Evolutionary conservation across 768 basidiomycete genomes (phyloP), one percentile per base, ranked within the genome.

Genomic region (Termitomyces sp.): DNA sequence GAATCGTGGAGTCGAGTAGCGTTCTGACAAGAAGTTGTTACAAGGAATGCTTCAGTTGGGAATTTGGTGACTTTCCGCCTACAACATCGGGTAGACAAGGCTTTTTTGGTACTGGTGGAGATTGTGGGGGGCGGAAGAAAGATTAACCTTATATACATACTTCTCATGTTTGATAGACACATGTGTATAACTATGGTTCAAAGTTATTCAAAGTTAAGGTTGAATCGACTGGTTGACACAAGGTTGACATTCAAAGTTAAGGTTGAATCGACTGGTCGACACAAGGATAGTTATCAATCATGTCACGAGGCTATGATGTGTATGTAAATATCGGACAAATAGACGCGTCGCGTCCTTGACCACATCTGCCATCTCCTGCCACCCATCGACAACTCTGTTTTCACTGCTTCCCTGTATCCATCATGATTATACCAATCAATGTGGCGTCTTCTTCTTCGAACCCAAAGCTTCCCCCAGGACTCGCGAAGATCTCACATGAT

Each of bases 401-500:
- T 16, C 3, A 7, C n/a, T 44, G 16, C 39, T 44, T 47, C 50
- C 10, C 18, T 10, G 15, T 16, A 15, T 16, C 32, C 43, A 33
- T 35, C 60, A 91, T 91, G 89, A 79, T 89, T 51, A 82, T 91
- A 64, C 80, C 88, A 18, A 73, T 92, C 52, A 75, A 70, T 29
- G 72, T 84, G 49, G 58, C 46, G 1, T 70, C 74, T 9, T 62
- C 74, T 0, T 60, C 66, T 22, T 59, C 66, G 7, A 69, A 66
- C n/a, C 65, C 68, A 3, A 81, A 79, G 61, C 78, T 91, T 5
- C 85, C 88, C 0, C 76, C 85, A 1, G 73, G 77, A 0, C 75
- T 96, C 13, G 86, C 85, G 1, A 78, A 79, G 53, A 80, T 95
- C 40, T 91, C 91, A 15, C 78, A 89, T 58, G 85, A 87, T 40